Conservation (phyloP, 352 stramenopile species). For the Phytophthora sansomeana region DNA sequence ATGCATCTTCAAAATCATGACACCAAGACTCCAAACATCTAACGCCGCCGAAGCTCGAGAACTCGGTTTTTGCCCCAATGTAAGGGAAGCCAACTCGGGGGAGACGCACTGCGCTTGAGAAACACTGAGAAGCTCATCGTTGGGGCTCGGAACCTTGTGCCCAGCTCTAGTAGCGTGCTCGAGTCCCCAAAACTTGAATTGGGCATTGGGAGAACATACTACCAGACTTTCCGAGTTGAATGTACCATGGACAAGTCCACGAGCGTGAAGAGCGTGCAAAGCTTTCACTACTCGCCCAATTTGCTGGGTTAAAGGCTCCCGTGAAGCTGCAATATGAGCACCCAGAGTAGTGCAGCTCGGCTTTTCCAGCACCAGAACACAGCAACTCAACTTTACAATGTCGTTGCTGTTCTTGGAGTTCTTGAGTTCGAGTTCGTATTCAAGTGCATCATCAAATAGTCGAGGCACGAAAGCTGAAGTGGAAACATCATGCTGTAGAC, state of each 20-base stretch:
- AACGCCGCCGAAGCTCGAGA: conserved; percentile 43
- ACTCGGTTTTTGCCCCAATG: conserved; percentile 34
- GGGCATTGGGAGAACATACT: conserved; percentile 42
- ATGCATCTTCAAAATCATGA: conserved; percentile 69
- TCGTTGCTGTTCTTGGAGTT: not conserved
- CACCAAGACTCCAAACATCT: conserved; percentile 70
- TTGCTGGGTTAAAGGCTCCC: conserved; percentile 44
- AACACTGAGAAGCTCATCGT: conserved; percentile 19
- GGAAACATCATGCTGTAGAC: conserved; percentile 41
- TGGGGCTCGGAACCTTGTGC: conserved; percentile 19
- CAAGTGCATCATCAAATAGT: conserved; percentile 46
- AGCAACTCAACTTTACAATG: conserved; percentile 50
- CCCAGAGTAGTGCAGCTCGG: conserved; percentile 48
- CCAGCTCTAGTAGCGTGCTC: conserved; percentile 49
- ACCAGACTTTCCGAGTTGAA: conserved; percentile 54
- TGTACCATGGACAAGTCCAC: conserved; percentile 61
- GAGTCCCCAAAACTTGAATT: conserved; percentile 58
- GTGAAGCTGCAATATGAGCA: conserved; percentile 29
- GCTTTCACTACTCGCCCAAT: conserved; percentile 48
- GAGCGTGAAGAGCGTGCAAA: conserved; percentile 54
- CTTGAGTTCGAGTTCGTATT: conserved; percentile 28
- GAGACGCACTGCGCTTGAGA: conserved; percentile 46
- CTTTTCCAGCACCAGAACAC: conserved; percentile 55
- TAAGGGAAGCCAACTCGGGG: conserved; percentile 54
- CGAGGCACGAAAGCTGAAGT: conserved; percentile 45